Conservation (phyloP, 306 rosid genomes). For the Oxytropis ochrocephala region DNA sequence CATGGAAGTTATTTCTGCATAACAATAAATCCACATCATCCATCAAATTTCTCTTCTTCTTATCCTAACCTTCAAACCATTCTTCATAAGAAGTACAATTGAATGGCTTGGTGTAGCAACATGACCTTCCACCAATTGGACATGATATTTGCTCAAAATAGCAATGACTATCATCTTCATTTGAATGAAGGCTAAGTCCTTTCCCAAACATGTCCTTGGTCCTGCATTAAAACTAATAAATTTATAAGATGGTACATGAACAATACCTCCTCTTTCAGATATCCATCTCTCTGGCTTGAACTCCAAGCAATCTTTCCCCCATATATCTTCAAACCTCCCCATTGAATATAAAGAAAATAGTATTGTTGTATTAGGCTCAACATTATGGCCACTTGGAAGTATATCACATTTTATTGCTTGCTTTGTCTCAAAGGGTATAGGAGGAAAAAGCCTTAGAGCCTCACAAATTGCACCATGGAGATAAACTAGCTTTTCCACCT, state of each 20-base stretch:
- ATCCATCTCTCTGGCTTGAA: constrained; percentile 72
- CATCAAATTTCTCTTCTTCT: neutral
- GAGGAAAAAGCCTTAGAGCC: constrained; percentile 43
- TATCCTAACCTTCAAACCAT: constrained; percentile 39
- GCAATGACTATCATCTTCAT: constrained; percentile 35
- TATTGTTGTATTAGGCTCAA: neutral
- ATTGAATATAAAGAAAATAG: constrained; percentile 31
- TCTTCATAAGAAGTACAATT: constrained; percentile 36
- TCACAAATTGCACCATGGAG: constrained; percentile 48
- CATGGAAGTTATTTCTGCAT: too few species aligned
- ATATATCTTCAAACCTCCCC: constrained; percentile 44
- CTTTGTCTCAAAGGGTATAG: constrained; percentile 33
- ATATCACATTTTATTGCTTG: constrained; percentile 14
- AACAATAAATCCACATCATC: neutral
- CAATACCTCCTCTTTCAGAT: constrained; percentile 13
- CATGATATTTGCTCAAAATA: constrained; percentile 17
- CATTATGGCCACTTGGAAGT: constrained; percentile 47
- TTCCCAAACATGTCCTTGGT: constrained; percentile 51
- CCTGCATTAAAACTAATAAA: constrained; percentile 48
- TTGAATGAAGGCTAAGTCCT: constrained; percentile 33
- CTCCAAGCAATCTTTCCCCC: constrained; percentile 52
- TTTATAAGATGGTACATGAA: constrained; percentile 40
- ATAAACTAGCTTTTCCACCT: constrained; percentile 35
- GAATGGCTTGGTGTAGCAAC: constrained; percentile 14
- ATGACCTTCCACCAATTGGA: constrained; percentile 25